Base-by-base conservation (phyloP, 768 basidiomycete species). In the Thelephora aurantiotincta region DNA sequence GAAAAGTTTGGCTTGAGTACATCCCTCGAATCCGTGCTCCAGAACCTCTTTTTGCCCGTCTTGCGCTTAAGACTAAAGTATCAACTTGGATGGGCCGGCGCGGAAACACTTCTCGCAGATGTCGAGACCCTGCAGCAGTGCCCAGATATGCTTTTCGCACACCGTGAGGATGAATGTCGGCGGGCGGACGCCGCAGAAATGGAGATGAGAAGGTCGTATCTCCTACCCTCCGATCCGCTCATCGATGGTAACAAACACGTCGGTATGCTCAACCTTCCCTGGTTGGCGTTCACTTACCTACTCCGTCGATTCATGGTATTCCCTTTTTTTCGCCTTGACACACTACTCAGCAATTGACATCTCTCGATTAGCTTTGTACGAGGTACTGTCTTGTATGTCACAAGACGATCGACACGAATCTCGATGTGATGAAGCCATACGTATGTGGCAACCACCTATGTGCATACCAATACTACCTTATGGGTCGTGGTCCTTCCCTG, bases 371-470 rank as follows among this genome's bases (percentile, higher is more conserved):
- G 77, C 66, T 84, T 18, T 84, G 80, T 53, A 74, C 78, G 0
- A 68, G 74, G 18, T 82, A 75, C 60, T 86, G 83, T 53, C 67
- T 81, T n/a, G 78, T 82, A n/a, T 84, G 83, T 60, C 81, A 82
- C 55, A 73, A 73, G 52, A 72, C 69, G 51, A 65, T 80, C 26
- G 54, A 66, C 9, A 65, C 63, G 7, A 67, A 72, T 35, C 74
- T 71, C 49, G 75, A 77, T 51, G 73, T 77, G 1, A 70, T 84
- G 50, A 81, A 82, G 57, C 83, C 83, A 1, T 85, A 82, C 55
- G 80, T 86, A 20, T 86, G 82, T 57, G 69, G 73, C 47, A 69
- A 68, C 4, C 71, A 72, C 46, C 68, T 86, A 4, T 86, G 83
- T 60, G 64, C 73, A 5, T 86, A 79, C 58, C 82, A 80, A 55